phyloP scores from a whole-genome alignment of 495 filamentous ascomycete genomes.

The Podospora tetraspora region DNA sequence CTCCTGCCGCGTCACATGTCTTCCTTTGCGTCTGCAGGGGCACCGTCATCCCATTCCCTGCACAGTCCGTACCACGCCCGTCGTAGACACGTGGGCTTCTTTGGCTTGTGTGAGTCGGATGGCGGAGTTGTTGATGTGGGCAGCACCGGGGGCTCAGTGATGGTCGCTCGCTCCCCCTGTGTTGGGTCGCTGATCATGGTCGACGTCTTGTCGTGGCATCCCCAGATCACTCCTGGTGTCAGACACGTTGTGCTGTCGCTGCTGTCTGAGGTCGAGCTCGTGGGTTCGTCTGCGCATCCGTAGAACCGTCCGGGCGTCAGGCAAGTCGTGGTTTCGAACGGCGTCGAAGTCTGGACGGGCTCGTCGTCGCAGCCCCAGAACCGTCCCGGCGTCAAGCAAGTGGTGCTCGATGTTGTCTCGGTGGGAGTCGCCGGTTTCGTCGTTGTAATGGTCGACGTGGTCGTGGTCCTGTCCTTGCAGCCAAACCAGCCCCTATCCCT shows the following conservation, averaged over 20 bases:
- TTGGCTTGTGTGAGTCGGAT: slow-evolving; percentile 20
- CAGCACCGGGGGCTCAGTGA: slow-evolving; percentile 37
- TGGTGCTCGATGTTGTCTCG: slow-evolving; percentile 23
- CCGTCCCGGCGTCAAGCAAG: slow-evolving; percentile 49
- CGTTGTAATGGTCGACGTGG: slow-evolving; percentile 34
- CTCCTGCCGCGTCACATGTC: slow-evolving; percentile 18
- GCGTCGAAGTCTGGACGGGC: not conserved
- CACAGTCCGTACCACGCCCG: slow-evolving; percentile 42
- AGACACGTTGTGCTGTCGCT: not conserved
- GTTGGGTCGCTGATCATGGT: slow-evolving; percentile 28
- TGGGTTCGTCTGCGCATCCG: not conserved
- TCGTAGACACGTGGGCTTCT: slow-evolving; percentile 29
- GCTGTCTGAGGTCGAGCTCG: not conserved
- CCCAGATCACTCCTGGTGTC: slow-evolving; percentile 52
- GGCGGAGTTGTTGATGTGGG: slow-evolving; percentile 24
- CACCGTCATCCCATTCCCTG: slow-evolving; percentile 31
- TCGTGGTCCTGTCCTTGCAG: slow-evolving; percentile 47
- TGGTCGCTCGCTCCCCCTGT: slow-evolving; percentile 27
- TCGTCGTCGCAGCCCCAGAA: slow-evolving; percentile 42
- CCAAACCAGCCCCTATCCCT: slow-evolving; percentile 59
- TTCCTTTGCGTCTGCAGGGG: not conserved
- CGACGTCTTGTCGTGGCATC: slow-evolving; percentile 48
- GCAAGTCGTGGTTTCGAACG: not conserved
- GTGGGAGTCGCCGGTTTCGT: slow-evolving; percentile 4
- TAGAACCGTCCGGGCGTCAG: slow-evolving; percentile 22